Conservation (phyloP, 1,284 basidiomycete genomes). For the Tetrapyrgos nigripes region DNA sequence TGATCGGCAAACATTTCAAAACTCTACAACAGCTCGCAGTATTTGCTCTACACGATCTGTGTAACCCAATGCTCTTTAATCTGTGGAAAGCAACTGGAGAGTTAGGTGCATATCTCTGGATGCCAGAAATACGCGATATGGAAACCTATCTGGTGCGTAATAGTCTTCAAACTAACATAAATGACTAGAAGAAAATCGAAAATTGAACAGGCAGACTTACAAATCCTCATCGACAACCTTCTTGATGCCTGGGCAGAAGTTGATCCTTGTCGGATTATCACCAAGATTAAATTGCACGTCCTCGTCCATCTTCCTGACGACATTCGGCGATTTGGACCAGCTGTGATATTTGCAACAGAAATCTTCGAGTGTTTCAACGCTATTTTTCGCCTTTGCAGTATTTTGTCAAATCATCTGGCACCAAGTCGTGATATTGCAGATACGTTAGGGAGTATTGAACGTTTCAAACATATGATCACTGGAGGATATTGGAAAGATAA, state of each 20-base stretch:
- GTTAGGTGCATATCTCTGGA: constrained; percentile 34
- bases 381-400: constrained; percentile 39
- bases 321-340: constrained; percentile 40
- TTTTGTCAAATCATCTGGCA: constrained; percentile 42
- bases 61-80: constrained; percentile 7
- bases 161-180: no score
- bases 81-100: constrained; percentile 32
- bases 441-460: constrained; percentile 32
- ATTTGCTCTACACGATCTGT: constrained; percentile 37
- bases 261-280: constrained; percentile 38
- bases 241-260: constrained; percentile 32
- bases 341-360: constrained; percentile 39
- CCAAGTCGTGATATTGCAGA: constrained; percentile 46
- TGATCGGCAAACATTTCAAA: constrained; percentile 50
- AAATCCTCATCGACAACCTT: constrained; percentile 36
- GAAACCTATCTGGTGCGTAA: constrained; percentile 32
- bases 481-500: constrained; percentile 33
- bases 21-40: constrained; percentile 36
- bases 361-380: constrained; percentile 44
- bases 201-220: constrained; percentile 24
- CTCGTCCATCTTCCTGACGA: constrained; percentile 39
- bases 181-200: no score
- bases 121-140: constrained; percentile 32
- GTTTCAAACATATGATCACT: constrained; percentile 34
- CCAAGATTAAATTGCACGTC: constrained; percentile 44